phyloP scores from a whole-genome alignment of 78 protist species.

The Dictyostelium firmibasis region DNA sequence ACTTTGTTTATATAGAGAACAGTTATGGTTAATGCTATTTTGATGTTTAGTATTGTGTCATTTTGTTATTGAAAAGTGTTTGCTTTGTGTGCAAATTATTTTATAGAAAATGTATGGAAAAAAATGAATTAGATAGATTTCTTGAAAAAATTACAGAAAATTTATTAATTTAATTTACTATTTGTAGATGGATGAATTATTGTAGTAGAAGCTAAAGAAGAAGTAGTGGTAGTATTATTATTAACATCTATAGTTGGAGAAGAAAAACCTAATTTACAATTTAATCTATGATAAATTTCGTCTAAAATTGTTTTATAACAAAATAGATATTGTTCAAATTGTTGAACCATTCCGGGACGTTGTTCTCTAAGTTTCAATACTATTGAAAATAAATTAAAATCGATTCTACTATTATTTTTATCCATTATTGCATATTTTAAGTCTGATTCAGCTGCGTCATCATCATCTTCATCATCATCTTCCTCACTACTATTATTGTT shows the following conservation, averaged over 20 bases:
- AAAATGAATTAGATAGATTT: too few relatives aligned
- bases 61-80: too few relatives aligned
- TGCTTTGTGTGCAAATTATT: too few relatives aligned
- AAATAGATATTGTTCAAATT: slow-evolving; percentile 78
- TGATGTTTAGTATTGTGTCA: too few relatives aligned
- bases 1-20: too few relatives aligned
- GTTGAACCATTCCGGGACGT: slow-evolving; percentile 86
- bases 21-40: too few relatives aligned
- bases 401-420: slow-evolving; percentile 7
- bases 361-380: slow-evolving; percentile 74
- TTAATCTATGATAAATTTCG: slow-evolving; percentile 36
- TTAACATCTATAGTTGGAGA: background rate
- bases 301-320: slow-evolving; percentile 65
- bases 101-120: too few relatives aligned
- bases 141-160: too few relatives aligned
- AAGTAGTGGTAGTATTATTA: background rate
- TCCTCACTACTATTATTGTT: background rate
- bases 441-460: background rate
- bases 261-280: background rate
- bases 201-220: background rate
- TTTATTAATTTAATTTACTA: background rate
- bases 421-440: background rate
- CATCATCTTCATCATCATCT: slow-evolving; percentile 11
- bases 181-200: background rate
- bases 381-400: slow-evolving; percentile 67